phyloP scores from a whole-genome alignment of 306 rosid genomes.

The Rosa multiflora region DNA sequence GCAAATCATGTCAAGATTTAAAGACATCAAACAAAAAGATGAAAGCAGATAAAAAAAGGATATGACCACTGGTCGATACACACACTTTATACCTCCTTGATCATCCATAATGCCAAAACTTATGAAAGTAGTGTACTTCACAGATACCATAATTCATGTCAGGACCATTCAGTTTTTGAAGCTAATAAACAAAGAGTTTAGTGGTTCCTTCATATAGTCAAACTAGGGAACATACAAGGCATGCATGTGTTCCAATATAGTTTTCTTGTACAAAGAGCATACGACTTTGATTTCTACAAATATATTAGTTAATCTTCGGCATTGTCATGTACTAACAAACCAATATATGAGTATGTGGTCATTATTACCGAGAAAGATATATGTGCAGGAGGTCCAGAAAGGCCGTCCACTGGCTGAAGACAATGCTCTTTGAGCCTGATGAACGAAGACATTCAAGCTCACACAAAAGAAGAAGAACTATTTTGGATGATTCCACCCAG shows the following conservation, averaged over 20 bases:
- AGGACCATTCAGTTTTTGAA: neutral
- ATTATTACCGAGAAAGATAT: constrained; percentile 72
- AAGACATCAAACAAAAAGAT: no score
- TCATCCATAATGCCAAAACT: no score
- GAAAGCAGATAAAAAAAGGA: no score
- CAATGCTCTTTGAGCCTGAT: constrained; percentile 86
- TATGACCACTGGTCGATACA: no score
- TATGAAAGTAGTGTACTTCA: no score
- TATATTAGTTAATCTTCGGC: neutral
- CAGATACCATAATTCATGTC: neutral
- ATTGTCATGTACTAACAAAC: constrained; percentile 12
- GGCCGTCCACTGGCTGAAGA: constrained; percentile 99
- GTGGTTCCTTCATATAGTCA: neutral
- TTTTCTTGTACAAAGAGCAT: constrained; percentile 13
- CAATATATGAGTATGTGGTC: constrained; percentile 12
- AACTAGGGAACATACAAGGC: neutral
- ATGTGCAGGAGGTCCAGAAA: constrained; percentile 91
- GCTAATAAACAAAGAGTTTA: neutral
- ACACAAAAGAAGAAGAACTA: constrained; percentile 58
- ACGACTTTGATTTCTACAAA: neutral
- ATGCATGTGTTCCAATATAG: neutral
- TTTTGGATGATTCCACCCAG: constrained; percentile 91
- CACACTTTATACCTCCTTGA: no score
- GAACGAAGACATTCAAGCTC: constrained; percentile 75
- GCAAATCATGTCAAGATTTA: no score